These are phyloP conservation scores for Coemansia sp. DNA, from an alignment of 192 early-diverging fungal genomes.

Conservation along the genomic window DNA sequence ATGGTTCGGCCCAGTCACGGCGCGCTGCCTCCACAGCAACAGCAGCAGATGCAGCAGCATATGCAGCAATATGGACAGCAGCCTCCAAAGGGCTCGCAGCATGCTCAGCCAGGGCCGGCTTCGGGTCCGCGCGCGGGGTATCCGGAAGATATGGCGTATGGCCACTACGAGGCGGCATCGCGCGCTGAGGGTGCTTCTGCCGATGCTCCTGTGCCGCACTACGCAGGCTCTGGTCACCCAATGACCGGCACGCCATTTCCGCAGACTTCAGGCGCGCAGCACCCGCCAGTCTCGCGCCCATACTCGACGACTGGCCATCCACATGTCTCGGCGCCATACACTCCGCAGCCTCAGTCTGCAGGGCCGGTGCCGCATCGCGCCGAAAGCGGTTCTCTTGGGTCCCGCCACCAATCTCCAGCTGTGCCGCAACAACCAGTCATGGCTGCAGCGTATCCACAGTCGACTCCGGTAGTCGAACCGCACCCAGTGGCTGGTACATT, in stretches of 20 bases:
- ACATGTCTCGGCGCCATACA: slow-evolving; percentile 14
- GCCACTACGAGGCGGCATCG: slow-evolving; percentile 22
- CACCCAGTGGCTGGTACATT: slow-evolving; percentile 16
- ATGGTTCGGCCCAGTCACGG: slow-evolving; percentile 7
- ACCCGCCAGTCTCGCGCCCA: slow-evolving; percentile 16
- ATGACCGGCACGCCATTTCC: slow-evolving; percentile 17
- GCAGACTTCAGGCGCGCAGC: slow-evolving; percentile 27
- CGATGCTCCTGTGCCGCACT: slow-evolving; percentile 15
- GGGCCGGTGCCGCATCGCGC: slow-evolving; percentile 18
- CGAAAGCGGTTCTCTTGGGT: slow-evolving; percentile 21
- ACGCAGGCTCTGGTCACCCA: slow-evolving; percentile 20
- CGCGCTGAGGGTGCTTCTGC: slow-evolving; percentile 24
- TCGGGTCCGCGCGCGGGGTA: slow-evolving; percentile 30
- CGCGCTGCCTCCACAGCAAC: background rate
- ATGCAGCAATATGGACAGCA: slow-evolving; percentile 5
- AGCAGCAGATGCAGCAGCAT: slow-evolving; percentile 9
- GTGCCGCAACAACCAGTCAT: slow-evolving; percentile 27
- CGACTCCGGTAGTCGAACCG: slow-evolving; percentile 18
- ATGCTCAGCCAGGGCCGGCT: background rate
- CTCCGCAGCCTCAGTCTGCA: slow-evolving; percentile 12
- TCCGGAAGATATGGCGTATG: slow-evolving; percentile 28
- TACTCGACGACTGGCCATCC: slow-evolving; percentile 26
- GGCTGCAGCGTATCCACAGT: slow-evolving; percentile 10
- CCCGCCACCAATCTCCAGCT: slow-evolving; percentile 40
- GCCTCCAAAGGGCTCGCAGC: slow-evolving; percentile 7